phyloP scores from a whole-genome alignment of 108 stramenopile genomes.

The Nitzschia palea region DNA sequence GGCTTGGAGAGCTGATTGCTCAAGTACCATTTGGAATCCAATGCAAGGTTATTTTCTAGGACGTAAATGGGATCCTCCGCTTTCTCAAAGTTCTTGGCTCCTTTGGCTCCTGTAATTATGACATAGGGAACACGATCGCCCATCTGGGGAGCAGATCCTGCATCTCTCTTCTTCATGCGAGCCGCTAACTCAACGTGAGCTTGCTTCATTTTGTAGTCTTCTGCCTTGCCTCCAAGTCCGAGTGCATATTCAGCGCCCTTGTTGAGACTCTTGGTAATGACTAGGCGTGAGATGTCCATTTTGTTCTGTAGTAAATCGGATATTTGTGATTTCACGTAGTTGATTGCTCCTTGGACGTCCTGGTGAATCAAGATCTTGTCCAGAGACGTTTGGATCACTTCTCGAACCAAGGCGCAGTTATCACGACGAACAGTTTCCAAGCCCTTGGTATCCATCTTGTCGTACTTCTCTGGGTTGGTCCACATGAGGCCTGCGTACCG shows the following conservation, averaged over 20 bases:
- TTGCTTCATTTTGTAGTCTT: slow-evolving; percentile 95
- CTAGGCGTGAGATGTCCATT: slow-evolving; percentile 97
- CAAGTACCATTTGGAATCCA: slow-evolving; percentile 98
- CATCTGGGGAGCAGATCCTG: slow-evolving; percentile 97
- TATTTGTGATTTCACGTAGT: slow-evolving; percentile 91
- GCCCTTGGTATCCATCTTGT: slow-evolving; percentile 99
- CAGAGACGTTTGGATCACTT: slow-evolving; percentile 96
- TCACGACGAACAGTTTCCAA: slow-evolving; percentile 99
- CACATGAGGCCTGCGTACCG: slow-evolving; percentile 98
- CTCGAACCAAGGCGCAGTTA: slow-evolving; percentile 96
- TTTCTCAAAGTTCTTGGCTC: slow-evolving; percentile 93
- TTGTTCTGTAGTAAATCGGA: slow-evolving; percentile 97
- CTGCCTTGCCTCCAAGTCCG: slow-evolving; percentile 88
- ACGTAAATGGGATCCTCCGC: slow-evolving; percentile 98
- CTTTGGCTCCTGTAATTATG: slow-evolving; percentile 95
- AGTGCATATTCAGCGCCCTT: slow-evolving; percentile 94
- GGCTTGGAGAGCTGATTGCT: slow-evolving; percentile 97
- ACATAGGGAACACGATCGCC: slow-evolving; percentile 99
- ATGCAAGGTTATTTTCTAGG: slow-evolving; percentile 95
- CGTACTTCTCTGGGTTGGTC: slow-evolving; percentile 94
- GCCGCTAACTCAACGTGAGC: slow-evolving; percentile 99
- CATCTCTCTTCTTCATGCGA: slow-evolving; percentile 95
- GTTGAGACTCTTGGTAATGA: slow-evolving; percentile 98
- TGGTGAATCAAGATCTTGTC: slow-evolving; percentile 96
- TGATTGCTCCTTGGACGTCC: slow-evolving; percentile 88